Evolutionary conservation across 257 asterid species (phyloP).

Genomic region (Paraleonurus japonicus): DNA sequence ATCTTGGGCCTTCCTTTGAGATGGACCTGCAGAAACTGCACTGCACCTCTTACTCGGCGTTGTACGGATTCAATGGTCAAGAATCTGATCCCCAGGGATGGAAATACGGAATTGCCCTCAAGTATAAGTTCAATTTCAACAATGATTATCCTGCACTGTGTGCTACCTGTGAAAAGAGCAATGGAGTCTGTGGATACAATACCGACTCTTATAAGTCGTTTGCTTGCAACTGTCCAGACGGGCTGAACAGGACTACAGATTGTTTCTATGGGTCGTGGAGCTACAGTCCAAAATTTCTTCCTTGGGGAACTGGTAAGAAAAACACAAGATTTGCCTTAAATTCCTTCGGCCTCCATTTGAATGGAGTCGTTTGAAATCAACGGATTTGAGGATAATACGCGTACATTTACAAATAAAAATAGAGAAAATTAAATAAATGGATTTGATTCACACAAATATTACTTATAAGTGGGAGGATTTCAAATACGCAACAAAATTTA

Average conservation of each 20-base stretch:
- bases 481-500: too few species aligned
- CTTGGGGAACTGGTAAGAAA: slow-evolving; percentile 38
- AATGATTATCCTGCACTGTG: slow-evolving; percentile 74
- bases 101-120: slow-evolving; percentile 70
- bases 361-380: too few species aligned
- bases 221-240: slow-evolving; percentile 65
- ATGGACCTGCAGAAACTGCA: slow-evolving; percentile 66
- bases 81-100: slow-evolving; percentile 57
- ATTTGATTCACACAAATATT: too few species aligned
- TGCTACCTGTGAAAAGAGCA: slow-evolving; percentile 67
- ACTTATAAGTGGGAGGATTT: too few species aligned
- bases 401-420: too few species aligned
- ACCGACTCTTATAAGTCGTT: slow-evolving; percentile 43
- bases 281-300: slow-evolving; percentile 34
- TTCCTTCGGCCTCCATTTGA: too few species aligned
- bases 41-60: slow-evolving; percentile 64
- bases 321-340: not conserved
- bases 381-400: too few species aligned
- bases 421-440: too few species aligned
- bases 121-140: slow-evolving; percentile 67
- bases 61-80: slow-evolving; percentile 57
- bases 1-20: slow-evolving; percentile 81
- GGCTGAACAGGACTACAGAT: slow-evolving; percentile 60
- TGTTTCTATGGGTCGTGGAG: slow-evolving; percentile 66
- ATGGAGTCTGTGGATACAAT: slow-evolving; percentile 72